Conservation (phyloP, 441 rosid genomes). For the Arabidopsis hybrid region DNA sequence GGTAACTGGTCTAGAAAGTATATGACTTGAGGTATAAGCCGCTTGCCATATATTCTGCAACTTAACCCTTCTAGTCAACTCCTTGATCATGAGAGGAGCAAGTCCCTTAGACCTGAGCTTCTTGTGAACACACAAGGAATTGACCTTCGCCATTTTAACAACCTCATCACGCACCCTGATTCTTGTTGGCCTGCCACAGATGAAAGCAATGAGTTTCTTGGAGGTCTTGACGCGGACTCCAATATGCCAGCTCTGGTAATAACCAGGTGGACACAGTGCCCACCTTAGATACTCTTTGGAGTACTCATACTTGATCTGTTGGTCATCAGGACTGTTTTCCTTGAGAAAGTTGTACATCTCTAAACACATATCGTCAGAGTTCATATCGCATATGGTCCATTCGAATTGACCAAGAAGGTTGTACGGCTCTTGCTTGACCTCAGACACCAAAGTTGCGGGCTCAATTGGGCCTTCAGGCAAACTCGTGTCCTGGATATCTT, state of each 20-base stretch:
- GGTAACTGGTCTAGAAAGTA: neutral
- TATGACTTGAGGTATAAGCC: neutral
- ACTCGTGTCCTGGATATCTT: slow-evolving; percentile 50
- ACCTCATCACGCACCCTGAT: neutral
- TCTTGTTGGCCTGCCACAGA: neutral
- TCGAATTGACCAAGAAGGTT: slow-evolving; percentile 53
- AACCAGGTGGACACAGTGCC: neutral
- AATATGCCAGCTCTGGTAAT: neutral
- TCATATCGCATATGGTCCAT: neutral
- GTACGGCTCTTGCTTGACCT: slow-evolving; percentile 90
- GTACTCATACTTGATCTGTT: neutral
- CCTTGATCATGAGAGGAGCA: neutral
- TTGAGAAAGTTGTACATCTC: neutral
- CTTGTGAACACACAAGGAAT: neutral
- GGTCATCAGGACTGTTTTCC: neutral
- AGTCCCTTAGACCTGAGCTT: neutral
- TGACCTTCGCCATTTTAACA: neutral
- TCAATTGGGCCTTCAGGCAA: slow-evolving; percentile 60
- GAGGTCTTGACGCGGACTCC: neutral
- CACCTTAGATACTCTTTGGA: neutral
- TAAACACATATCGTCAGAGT: neutral
- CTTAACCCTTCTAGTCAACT: neutral
- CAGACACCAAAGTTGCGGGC: slow-evolving; percentile 61
- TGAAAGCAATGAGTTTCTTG: neutral
- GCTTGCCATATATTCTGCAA: neutral